Conservation (phyloP, 768 basidiomycete species). For the Serendipita vermifera region DNA sequence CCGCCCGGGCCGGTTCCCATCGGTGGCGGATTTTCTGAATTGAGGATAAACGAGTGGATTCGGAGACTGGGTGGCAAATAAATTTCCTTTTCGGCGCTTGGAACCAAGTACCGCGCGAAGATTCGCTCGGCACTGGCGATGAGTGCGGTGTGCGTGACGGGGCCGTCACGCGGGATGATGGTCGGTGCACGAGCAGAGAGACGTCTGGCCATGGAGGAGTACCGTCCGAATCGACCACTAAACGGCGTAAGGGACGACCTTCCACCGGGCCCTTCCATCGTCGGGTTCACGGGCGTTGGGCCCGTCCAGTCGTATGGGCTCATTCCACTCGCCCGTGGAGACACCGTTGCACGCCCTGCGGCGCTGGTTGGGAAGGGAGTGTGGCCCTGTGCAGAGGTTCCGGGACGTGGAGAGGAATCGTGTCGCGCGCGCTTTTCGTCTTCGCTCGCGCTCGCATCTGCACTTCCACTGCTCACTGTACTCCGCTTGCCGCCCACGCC, state of each 20-base stretch:
- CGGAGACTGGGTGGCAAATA: conserved; percentile 91
- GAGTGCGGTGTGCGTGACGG: conserved; percentile 81
- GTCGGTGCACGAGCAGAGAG: conserved; percentile 87
- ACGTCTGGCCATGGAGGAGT: conserved; percentile 49
- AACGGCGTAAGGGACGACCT: conserved; percentile 31
- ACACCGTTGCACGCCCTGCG: conserved; percentile 23
- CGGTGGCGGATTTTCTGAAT: conserved; percentile 56
- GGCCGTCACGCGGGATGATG: conserved; percentile 79
- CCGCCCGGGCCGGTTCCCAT: conserved; percentile 26
- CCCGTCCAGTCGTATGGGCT: conserved; percentile 7
- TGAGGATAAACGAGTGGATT: conserved; percentile 81
- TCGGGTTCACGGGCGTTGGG: conserved; percentile 26
- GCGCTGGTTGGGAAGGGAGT: conserved; percentile 34
- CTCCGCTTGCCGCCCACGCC: conserved; percentile 61
- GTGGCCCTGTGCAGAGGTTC: background rate
- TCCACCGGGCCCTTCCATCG: conserved; percentile 28
- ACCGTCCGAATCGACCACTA: conserved; percentile 50
- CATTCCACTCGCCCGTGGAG: conserved; percentile 36
- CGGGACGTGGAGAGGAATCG: too few species aligned
- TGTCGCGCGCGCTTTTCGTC: conserved; percentile 53
- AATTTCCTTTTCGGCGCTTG: conserved; percentile 89
- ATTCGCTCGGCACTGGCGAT: conserved; percentile 93
- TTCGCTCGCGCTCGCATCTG: conserved; percentile 47
- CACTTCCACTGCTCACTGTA: conserved; percentile 72
- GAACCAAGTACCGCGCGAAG: conserved; percentile 83